These are phyloP conservation scores for Penicillium samsonianum DNA, from an alignment of 495 filamentous ascomycete species.

Conservation along the genomic window DNA sequence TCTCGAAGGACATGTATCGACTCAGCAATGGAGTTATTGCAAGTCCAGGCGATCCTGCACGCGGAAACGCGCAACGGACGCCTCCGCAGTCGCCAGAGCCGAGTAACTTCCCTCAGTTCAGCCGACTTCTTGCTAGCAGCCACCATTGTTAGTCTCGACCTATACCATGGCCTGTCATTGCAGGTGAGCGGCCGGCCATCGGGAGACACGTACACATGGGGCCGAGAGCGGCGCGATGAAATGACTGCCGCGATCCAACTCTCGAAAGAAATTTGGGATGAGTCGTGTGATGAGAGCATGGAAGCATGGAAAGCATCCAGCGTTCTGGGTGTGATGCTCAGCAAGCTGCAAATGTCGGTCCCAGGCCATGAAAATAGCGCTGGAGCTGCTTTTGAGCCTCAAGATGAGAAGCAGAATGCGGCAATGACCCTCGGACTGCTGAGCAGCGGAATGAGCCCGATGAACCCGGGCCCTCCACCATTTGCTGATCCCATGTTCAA, in stretches of 20 bases:
- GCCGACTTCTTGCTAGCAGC: conserved; percentile 86
- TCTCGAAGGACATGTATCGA: conserved; percentile 86
- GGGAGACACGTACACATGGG: conserved; percentile 66
- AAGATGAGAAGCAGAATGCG: conserved; percentile 59
- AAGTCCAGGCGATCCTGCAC: conserved; percentile 74
- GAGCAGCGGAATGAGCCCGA: conserved; percentile 68
- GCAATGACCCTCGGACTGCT: conserved; percentile 84
- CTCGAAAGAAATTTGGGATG: conserved; percentile 77
- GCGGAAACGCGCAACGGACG: conserved; percentile 73
- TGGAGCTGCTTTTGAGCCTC: conserved; percentile 30
- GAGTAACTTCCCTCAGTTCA: conserved; percentile 74
- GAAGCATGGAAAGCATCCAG: conserved; percentile 83
- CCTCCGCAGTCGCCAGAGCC: conserved; percentile 68
- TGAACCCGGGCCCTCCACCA: conserved; percentile 42
- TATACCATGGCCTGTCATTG: conserved; percentile 49
- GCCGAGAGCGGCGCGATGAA: conserved; percentile 65
- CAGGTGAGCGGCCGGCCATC: conserved; percentile 43
- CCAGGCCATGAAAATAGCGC: conserved; percentile 29
- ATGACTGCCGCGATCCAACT: conserved; percentile 73
- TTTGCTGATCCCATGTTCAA: conserved; percentile 38
- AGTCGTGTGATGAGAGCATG: conserved; percentile 71
- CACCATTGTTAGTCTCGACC: conserved; percentile 85
- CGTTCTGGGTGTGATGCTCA: conserved; percentile 77
- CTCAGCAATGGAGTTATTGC: conserved; percentile 76
- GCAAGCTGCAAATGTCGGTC: conserved; percentile 59